Evolutionary conservation across 2,329 filamentous ascomycete species (phyloP), one percentile per base, ranked within the genome.

Genomic region (Xylaria sp.): DNA sequence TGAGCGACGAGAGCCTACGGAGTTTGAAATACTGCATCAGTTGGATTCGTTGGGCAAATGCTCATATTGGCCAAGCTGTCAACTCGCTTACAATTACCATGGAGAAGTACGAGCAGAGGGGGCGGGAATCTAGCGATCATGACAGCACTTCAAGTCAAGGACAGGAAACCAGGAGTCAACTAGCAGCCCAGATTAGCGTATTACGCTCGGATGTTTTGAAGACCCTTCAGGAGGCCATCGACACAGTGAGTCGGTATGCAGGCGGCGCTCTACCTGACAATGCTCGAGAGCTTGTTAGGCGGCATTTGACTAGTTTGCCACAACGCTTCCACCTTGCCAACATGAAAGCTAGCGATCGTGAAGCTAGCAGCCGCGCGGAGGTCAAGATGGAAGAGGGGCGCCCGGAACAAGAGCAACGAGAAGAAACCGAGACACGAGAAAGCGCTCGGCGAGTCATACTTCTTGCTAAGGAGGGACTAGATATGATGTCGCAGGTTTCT

Each of bases 401-500:
- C 56, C 82, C 83, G 57, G 73, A 72, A n/a, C 79, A 79, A 31
- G 83, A 85, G 65, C 82, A 83, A 62, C 72, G 72, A 25, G 79
- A 79, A 36, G 83, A 85, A 63, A 79, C 79, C 63, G 82, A 83
- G 55, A 80, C 83, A 13, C 81, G 82, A 1, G 86, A 90, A 31
- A 85, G 86, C 61, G 94, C 93, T 0, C 91, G 94, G 74, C 87
- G 92, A 49, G 94, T 97, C 65, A 83, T 98, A 13, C 89, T 96
- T 1, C 89, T 98, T 61, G 95, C 95, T 7, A 92, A 92, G 76
- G 95, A 98, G 79, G 94, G 94, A 0, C 84, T 98, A 15, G 94
- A 98, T 74, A 97, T 98, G 91, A 94, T 98, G 86, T 88, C 90
- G 0, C 94, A 98, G 79, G 94, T 99, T 59, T 96, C 91, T 49